These are phyloP conservation scores for Boletus edulis DNA, from an alignment of 768 basidiomycete genomes.

Conservation along the genomic window DNA sequence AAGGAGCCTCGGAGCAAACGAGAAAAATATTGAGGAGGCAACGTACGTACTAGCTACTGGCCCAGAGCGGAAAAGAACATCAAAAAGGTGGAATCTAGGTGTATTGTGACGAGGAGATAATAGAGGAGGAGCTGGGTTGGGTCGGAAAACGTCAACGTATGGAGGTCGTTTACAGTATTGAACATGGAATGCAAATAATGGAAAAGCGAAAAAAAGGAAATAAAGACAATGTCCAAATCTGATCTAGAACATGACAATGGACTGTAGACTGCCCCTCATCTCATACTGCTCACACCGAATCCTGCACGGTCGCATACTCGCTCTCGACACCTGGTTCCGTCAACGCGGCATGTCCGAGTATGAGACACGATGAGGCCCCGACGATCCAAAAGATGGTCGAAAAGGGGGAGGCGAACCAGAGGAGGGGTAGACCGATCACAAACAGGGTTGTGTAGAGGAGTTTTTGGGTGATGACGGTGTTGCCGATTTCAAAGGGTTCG, in stretches of 20 bases:
- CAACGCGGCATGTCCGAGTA: constrained; percentile 82
- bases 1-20: too few relatives aligned
- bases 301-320: constrained; percentile 83
- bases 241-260: too few relatives aligned
- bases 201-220: not conserved
- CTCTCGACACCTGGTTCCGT: constrained; percentile 96
- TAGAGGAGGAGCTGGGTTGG: too few relatives aligned
- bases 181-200: not conserved
- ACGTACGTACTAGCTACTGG: not conserved
- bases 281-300: constrained; percentile 38
- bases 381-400: constrained; percentile 93
- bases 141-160: too few relatives aligned
- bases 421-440: constrained; percentile 86
- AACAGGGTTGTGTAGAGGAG: constrained; percentile 86
- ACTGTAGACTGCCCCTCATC: too few relatives aligned
- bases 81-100: not conserved
- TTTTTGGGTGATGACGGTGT: constrained; percentile 83
- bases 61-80: not conserved
- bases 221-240: not conserved
- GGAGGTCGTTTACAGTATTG: not conserved
- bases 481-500: constrained; percentile 82
- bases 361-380: constrained; percentile 79
- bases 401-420: constrained; percentile 76
- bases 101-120: too few relatives aligned
- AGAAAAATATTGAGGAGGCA: too few relatives aligned